Conservation (phyloP, 2,329 filamentous ascomycete genomes). For the Cercospora sp. region DNA sequence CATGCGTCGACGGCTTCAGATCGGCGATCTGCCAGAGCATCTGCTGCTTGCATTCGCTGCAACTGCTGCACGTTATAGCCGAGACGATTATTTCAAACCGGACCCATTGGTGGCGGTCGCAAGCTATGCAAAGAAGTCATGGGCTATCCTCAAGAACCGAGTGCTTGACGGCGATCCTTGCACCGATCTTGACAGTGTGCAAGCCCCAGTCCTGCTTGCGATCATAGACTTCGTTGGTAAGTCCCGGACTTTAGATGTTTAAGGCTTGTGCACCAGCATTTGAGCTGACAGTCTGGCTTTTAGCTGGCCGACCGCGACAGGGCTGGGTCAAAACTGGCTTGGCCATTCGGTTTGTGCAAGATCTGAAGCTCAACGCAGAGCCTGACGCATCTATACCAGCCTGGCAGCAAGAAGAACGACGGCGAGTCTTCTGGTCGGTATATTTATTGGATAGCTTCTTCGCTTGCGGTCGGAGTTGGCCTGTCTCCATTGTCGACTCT, state of each 20-base stretch:
- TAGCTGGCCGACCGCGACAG: not conserved
- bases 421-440: not conserved
- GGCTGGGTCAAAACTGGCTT: not conserved
- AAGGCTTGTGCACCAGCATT: not conserved
- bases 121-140: not conserved
- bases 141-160: not conserved
- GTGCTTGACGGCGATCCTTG: not conserved
- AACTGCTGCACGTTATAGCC: not conserved
- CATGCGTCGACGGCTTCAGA: not conserved
- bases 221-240: not conserved
- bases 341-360: not conserved
- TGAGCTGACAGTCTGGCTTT: not conserved
- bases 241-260: not conserved
- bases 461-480: not conserved
- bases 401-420: not conserved
- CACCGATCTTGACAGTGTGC: not conserved
- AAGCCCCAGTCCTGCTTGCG: not conserved
- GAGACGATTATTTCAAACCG: not conserved
- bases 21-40: not conserved
- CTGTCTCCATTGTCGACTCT: not conserved
- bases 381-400: not conserved
- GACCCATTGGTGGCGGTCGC: not conserved
- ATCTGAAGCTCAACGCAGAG: not conserved
- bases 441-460: not conserved
- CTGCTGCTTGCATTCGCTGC: not conserved